Evolutionary conservation across 2,329 filamentous ascomycete genomes (phyloP), one percentile per base, ranked within the genome.

Genomic region (Sporothrix pallida): DNA sequence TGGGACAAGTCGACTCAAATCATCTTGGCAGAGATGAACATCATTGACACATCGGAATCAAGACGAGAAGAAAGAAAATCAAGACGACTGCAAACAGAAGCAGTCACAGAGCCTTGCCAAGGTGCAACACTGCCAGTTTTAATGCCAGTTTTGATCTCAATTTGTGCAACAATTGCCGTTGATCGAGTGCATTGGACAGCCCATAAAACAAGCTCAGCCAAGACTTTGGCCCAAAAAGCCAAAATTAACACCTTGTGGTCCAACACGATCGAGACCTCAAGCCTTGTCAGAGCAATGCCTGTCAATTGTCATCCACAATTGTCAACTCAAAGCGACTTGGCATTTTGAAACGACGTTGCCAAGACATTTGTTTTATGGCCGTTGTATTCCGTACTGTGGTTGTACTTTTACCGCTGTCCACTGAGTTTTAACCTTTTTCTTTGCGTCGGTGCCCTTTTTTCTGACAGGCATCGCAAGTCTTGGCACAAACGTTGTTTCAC

Each of bases 401-500:
- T 48, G 15, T 42, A 3, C 37, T 54, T 44, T 52, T 5, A 7
- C 31, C 4, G 31, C 15, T 62, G 12, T 15, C 23, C 9, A 42
- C 56, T 20, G 9, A 56, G 4, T 63, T 50, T 37, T 37, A 5
- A 26, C 17, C 42, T 5, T 62, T 62, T 62, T 12, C 20, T 17
- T 20, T 54, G 20, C 23, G 23, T 26, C 23, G 23, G 23, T 26
- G 23, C 23, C 23, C 17, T 31, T 3, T 6, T 9, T 20, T 54
- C 26, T 26, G 52, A 20, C 26, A 23, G 60, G 31, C 31, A 46
- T 67, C 60, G 17, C 63, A 69, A 54, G 26, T 8, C 67, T 69
- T 69, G 67, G 67, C 67, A 69, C 68, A 37, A 58, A 52, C 31
- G 17, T 46, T 46, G 68, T 70, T 70, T 70, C 50, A 70, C 52